A percentile compares a stretch with the other conserved stretches of the same genome.
phyloP scores from a whole-genome alignment of 2,329 filamentous ascomycete genomes.

The Colletotrichum echinochloae region DNA sequence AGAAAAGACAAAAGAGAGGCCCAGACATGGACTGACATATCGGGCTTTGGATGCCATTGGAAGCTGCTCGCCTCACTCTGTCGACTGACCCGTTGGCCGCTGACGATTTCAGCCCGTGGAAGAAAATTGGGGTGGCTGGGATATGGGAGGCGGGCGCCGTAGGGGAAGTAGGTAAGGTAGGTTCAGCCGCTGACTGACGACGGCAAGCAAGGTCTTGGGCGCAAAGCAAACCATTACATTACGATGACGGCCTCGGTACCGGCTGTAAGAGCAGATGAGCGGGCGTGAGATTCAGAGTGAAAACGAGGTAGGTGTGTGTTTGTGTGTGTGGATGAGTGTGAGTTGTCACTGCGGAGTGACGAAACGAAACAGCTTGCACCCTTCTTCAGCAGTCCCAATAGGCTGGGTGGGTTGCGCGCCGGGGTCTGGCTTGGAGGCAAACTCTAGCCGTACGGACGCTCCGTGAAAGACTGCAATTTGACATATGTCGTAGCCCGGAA shows the following conservation, averaged over 20 bases:
- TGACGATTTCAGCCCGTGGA: constrained; percentile 18
- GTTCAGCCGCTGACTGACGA: constrained; percentile 11
- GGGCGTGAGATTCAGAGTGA: constrained; percentile 14
- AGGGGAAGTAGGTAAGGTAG: too few species aligned
- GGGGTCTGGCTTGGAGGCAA: neutral
- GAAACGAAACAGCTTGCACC: constrained; percentile 10
- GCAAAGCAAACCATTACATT: neutral
- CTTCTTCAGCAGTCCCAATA: constrained; percentile 36
- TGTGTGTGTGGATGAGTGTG: constrained; percentile 35
- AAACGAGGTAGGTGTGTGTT: too few species aligned
- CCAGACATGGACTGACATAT: constrained; percentile 24
- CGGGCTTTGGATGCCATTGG: constrained; percentile 22
- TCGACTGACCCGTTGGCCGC: constrained; percentile 16
- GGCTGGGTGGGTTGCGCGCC: constrained; percentile 20
- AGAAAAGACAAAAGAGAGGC: neutral
- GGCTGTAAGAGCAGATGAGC: neutral
- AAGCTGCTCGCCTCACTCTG: constrained; percentile 29
- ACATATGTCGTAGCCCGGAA: neutral
- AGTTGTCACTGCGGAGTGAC: constrained; percentile 40
- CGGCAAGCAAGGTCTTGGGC: constrained; percentile 7
- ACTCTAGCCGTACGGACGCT: neutral
- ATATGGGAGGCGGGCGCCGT: constrained; percentile 17
- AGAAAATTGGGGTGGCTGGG: constrained; percentile 34
- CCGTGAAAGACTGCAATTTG: neutral
- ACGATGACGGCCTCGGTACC: neutral